Base-by-base conservation (phyloP, 306 rosid genomes). In the Datisca glomerata region DNA sequence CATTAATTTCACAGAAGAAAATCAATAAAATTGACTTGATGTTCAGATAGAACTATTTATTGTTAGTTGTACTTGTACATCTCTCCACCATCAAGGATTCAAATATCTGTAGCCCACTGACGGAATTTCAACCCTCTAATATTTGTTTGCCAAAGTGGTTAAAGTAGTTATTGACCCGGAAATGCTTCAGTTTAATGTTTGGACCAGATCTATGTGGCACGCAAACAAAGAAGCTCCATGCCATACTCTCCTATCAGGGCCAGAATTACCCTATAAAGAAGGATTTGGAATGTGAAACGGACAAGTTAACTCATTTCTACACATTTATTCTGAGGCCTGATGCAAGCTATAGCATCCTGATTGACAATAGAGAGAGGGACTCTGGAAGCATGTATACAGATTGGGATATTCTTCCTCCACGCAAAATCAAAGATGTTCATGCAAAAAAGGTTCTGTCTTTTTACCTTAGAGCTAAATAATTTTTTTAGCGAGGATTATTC, bases 401-500 rank as follows among this genome's bases (percentile, higher is more conserved):
- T 52, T 89, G 97, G 97, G 97, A 89, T 53, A 89, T 89, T 57
- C 93, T 89, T 70, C 97, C 97, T 55, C 97, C 97, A n/a, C 59
- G 81, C 57, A 83, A 89, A 69, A 80, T 89, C 41, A 89, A 89
- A 65, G 85, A 83, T 50, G 67, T 61, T 19, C 66, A 77, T 2
- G 95, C 82, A 7, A 74, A 67, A 48, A 78, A 61, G 82, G 82
- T 78, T 56, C 35, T 47, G 1, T 6, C 33, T 12, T 31, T 23
- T 40, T 9, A 19, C 15, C 21, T 11, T 41, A n/a, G 38, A 18
- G 6, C 15, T 28, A 28, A 41, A 41, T 18, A 19, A 1, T n/a
- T 49, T 3, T 34, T n/a, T n/a, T n/a, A n/a, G n/a, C n/a, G n/a
- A n/a, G n/a, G n/a, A n/a, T n/a, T n/a, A n/a, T n/a, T n/a, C n/a